A percentile compares a stretch with the other conserved stretches of the same genome.
Conservation (phyloP, 768 basidiomycete genomes). For the Tylopilus rubrobrunneus region DNA sequence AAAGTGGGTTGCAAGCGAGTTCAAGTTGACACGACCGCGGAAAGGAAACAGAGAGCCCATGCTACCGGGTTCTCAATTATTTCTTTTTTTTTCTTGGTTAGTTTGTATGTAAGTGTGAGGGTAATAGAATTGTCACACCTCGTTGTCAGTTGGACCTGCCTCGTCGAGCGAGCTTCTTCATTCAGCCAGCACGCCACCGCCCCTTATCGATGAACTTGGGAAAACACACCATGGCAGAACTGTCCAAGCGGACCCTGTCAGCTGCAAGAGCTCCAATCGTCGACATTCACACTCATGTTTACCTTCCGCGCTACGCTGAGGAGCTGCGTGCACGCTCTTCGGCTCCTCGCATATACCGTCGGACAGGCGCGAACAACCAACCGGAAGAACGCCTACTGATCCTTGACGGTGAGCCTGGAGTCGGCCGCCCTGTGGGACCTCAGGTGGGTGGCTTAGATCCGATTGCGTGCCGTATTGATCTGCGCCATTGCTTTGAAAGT, state of each 20-base stretch:
- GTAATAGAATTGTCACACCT: conserved; percentile 20
- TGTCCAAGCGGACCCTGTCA: conserved; percentile 19
- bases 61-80: neutral
- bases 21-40: neutral
- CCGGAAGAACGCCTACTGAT: conserved; percentile 71
- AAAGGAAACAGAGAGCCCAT: neutral
- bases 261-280: conserved; percentile 41
- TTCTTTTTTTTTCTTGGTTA: conserved; percentile 2
- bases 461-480: conserved; percentile 9
- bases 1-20: neutral
- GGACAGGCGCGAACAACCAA: conserved; percentile 39
- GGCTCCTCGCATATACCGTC: conserved; percentile 64
- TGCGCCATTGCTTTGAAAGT: conserved; percentile 33
- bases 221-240: conserved; percentile 23
- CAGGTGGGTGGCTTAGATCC: conserved; percentile 42
- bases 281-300: conserved; percentile 86
- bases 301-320: conserved; percentile 73
- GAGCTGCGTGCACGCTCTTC: conserved; percentile 59
- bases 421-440: conserved; percentile 75
- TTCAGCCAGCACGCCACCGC: conserved; percentile 2
- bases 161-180: conserved; percentile 11
- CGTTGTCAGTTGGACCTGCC: neutral
- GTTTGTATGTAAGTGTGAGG: conserved; percentile 11
- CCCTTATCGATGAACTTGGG: conserved; percentile 29
- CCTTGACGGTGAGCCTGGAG: conserved; percentile 73